These are phyloP conservation scores for Wallemia mellicola DNA, from an alignment of 1,284 basidiomycete genomes.

Conservation along the genomic window DNA sequence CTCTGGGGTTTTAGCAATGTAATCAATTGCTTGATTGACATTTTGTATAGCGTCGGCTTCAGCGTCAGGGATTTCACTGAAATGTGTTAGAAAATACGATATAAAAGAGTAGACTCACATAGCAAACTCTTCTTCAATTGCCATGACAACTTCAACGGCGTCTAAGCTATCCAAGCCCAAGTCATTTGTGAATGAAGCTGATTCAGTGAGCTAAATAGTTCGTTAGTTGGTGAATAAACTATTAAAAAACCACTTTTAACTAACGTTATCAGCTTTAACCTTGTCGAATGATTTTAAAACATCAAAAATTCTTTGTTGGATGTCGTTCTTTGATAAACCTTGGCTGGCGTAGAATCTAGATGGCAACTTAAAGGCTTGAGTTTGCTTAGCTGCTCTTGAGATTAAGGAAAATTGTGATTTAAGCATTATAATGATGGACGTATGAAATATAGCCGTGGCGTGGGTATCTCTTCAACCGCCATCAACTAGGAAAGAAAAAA, in stretches of 20 bases:
- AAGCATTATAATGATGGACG: neutral
- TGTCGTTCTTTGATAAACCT: slow-evolving; percentile 39
- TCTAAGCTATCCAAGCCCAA: slow-evolving; percentile 90
- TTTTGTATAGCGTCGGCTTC: slow-evolving; percentile 96
- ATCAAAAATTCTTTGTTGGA: slow-evolving; percentile 53
- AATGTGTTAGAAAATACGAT: slow-evolving; percentile 12
- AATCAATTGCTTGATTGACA: slow-evolving; percentile 85
- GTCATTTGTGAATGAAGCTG: slow-evolving; percentile 55
- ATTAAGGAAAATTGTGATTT: neutral
- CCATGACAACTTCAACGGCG: slow-evolving; percentile 96
- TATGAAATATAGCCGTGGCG: too few species aligned
- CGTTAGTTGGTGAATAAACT: slow-evolving; percentile 2
- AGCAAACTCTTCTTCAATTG: slow-evolving; percentile 72
- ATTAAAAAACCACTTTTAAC: slow-evolving; percentile 6
- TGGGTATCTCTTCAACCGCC: neutral
- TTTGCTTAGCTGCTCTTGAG: neutral
- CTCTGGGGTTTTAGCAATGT: slow-evolving; percentile 80
- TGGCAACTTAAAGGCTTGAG: neutral
- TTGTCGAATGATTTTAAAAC: slow-evolving; percentile 89
- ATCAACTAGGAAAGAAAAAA: neutral
- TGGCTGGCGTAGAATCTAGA: slow-evolving; percentile 22
- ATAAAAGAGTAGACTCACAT: slow-evolving; percentile 8
- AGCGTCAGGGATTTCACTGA: slow-evolving; percentile 79
- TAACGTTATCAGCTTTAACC: slow-evolving; percentile 55
- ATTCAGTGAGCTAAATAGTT: slow-evolving; percentile 29